Conservation (phyloP, 345 rosid genomes). For the Lumnitzera racemosa region DNA sequence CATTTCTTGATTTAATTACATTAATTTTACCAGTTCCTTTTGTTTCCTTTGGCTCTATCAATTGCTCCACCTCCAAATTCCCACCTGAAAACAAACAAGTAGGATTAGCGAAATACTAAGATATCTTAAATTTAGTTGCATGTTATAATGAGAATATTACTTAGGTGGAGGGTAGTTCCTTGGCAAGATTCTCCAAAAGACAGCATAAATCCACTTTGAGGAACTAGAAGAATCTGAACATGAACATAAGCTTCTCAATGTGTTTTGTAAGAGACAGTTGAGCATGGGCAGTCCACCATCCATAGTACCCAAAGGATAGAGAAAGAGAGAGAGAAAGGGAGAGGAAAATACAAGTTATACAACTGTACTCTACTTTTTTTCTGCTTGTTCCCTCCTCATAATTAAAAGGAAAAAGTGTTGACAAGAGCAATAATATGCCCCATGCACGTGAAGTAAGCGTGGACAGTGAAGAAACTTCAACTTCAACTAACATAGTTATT, state of each 20-base stretch:
- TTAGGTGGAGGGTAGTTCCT: slow-evolving; percentile 75
- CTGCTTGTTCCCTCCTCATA: no score
- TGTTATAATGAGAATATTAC: slow-evolving; percentile 20
- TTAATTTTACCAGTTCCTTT: slow-evolving; percentile 54
- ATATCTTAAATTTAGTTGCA: neutral
- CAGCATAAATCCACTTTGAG: slow-evolving; percentile 72
- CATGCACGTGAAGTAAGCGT: no score
- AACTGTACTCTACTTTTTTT: neutral
- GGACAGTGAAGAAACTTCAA: no score
- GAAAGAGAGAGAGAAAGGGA: slow-evolving; percentile 4
- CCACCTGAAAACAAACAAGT: slow-evolving; percentile 48
- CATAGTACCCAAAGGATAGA: slow-evolving; percentile 16
- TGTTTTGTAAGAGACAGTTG: slow-evolving; percentile 56
- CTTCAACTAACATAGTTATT: no score
- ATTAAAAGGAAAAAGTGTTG: no score
- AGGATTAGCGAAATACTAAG: neutral
- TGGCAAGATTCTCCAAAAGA: slow-evolving; percentile 76
- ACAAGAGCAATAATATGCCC: no score
- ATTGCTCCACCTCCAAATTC: slow-evolving; percentile 55
- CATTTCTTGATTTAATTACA: neutral
- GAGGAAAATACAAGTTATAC: neutral
- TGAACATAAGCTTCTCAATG: slow-evolving; percentile 46
- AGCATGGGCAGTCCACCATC: slow-evolving; percentile 61
- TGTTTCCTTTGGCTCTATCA: slow-evolving; percentile 64
- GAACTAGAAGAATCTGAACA: slow-evolving; percentile 38